Conservation (phyloP, 2,329 filamentous ascomycete genomes). For the Balansia obtecta region DNA sequence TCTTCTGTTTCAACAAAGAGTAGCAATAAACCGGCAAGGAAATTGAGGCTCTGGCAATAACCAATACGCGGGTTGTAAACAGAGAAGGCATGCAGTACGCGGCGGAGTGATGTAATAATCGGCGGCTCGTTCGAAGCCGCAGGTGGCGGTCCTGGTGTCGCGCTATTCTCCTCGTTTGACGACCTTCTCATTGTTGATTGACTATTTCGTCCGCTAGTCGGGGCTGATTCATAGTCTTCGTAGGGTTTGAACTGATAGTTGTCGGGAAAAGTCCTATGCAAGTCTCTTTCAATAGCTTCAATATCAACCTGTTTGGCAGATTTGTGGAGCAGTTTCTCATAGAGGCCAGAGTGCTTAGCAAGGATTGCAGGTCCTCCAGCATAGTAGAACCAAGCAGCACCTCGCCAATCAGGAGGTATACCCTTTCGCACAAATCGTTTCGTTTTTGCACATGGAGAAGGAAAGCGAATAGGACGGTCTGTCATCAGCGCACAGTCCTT, state of each 20-base stretch:
- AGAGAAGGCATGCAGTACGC: constrained; percentile 80
- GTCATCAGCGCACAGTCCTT: constrained; percentile 64
- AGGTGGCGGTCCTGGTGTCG: constrained; percentile 17
- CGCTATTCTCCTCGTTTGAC: constrained; percentile 21
- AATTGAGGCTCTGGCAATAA: constrained; percentile 94
- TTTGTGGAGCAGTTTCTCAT: constrained; percentile 54
- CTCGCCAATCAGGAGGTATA: constrained; percentile 85
- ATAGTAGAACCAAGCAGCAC: constrained; percentile 96
- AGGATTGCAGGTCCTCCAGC: constrained; percentile 74
- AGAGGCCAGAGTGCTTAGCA: constrained; percentile 63
- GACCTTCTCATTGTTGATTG: constrained; percentile 24
- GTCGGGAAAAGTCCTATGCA: constrained; percentile 90
- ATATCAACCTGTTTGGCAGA: constrained; percentile 59
- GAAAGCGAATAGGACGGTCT: constrained; percentile 63
- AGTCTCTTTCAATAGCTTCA: constrained; percentile 85
- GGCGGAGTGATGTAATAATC: constrained; percentile 69
- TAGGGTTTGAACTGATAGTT: constrained; percentile 77
- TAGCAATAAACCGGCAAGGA: constrained; percentile 78
- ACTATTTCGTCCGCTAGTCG: constrained; percentile 21
- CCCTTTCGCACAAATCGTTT: constrained; percentile 89
- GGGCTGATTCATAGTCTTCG: constrained; percentile 19
- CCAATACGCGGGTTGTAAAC: constrained; percentile 85
- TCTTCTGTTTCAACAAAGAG: constrained; percentile 83
- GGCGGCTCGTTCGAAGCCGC: constrained; percentile 48
- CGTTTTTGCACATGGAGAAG: constrained; percentile 66